These are phyloP conservation scores for Sextonia rubra DNA, from an alignment of 164 flowering plant species.

Conservation along the genomic window DNA sequence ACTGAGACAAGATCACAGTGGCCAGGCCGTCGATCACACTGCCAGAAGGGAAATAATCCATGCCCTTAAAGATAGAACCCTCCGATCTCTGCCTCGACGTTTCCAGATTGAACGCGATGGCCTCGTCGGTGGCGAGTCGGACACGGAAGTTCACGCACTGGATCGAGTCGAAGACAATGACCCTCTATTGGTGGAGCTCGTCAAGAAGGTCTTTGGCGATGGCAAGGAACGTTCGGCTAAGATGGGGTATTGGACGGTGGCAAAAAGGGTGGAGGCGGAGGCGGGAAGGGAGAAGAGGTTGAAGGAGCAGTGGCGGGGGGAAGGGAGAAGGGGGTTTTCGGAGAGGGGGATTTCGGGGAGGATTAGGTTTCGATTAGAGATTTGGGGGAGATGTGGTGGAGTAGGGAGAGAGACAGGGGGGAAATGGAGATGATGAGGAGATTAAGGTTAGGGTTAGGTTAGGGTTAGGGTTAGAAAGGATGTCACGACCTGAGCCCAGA, in stretches of 20 bases:
- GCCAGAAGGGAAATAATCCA: constrained; percentile 16
- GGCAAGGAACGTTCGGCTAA: constrained; percentile 5
- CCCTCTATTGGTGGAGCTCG: constrained; percentile 7
- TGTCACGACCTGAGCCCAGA: too few relatives aligned
- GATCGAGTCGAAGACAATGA: too few relatives aligned
- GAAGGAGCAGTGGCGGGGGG: constrained; percentile 7
- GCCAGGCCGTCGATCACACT: constrained; percentile 16
- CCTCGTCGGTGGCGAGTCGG: constrained; percentile 2
- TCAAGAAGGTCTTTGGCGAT: constrained; percentile 5
- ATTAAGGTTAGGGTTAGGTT: too few relatives aligned
- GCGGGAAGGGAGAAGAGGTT: constrained; percentile 6
- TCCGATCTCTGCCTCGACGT: constrained; percentile 16
- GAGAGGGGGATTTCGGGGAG: too few relatives aligned
- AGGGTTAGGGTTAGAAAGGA: too few relatives aligned
- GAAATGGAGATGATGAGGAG: too few relatives aligned
- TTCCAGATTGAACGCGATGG: too few relatives aligned
- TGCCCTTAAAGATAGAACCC: not conserved
- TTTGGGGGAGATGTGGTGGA: too few relatives aligned
- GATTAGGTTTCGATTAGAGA: too few relatives aligned
- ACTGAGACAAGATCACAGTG: constrained; percentile 8
- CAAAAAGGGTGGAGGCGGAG: constrained; percentile 4
- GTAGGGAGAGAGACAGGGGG: too few relatives aligned
- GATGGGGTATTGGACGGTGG: constrained; percentile 5
- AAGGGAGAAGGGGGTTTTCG: constrained; percentile 7
- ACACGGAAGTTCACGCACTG: constrained; percentile 14